phyloP scores from a whole-genome alignment of 352 stramenopile genomes.

The Pythium diclinum region DNA sequence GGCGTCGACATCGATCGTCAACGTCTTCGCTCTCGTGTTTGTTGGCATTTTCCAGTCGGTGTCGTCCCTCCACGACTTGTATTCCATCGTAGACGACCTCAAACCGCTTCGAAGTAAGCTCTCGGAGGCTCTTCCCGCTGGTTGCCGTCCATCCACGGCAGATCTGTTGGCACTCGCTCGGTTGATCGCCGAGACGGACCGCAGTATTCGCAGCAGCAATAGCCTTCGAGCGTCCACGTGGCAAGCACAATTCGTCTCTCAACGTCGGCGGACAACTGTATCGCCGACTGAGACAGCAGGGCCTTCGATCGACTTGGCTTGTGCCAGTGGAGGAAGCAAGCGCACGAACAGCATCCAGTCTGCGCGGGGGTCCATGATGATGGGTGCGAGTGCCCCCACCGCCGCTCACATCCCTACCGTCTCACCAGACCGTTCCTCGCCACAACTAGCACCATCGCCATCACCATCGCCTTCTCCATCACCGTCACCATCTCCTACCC shows the following conservation, averaged over 20 bases:
- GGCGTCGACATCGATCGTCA: not conserved
- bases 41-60: not conserved
- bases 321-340: not conserved
- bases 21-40: not conserved
- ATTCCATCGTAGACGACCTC: not conserved
- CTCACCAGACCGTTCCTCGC: not conserved
- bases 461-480: not conserved
- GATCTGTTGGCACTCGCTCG: constrained; percentile 5
- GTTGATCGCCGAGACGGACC: constrained; percentile 11
- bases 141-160: not conserved
- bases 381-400: not conserved
- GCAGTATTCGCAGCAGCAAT: not conserved
- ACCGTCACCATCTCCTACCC: not conserved
- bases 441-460: not conserved
- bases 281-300: not conserved
- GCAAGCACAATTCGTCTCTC: not conserved
- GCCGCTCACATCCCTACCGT: not conserved
- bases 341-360: not conserved
- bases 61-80: not conserved
- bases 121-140: not conserved
- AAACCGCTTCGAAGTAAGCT: not conserved
- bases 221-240: constrained; percentile 6
- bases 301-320: not conserved
- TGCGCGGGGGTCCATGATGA: not conserved
- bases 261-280: not conserved